Evolutionary conservation across 2,329 filamentous ascomycete species (phyloP), one percentile per base, ranked within the genome.

Genomic region (Hymenoscyphus scutula): DNA sequence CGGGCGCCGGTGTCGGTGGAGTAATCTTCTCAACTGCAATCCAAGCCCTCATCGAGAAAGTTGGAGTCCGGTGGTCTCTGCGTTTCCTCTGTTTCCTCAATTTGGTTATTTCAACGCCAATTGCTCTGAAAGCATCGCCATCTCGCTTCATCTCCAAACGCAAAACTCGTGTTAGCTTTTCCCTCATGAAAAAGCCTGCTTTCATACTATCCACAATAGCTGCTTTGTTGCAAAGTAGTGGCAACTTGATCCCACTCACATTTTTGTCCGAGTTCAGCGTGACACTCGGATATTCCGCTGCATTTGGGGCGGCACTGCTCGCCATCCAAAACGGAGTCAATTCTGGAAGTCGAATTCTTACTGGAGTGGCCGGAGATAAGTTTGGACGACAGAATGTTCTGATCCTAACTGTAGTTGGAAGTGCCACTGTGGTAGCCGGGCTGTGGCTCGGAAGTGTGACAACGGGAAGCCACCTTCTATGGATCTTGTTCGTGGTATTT

Each of bases 211-310:
- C 76, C 30, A 75, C 75, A n/a, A 64, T 76, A 1, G 78, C 77
- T 1, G 77, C 76, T 1, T 77, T 79, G 15, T 59, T 73, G 0
- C 68, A 81, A 70, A 76, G 80, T 0, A 77, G 79, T 53, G 79
- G 78, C 4, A 77, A 79, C 53, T 75, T 77, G 57, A 75, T 80
- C 10, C 80, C 80, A 0, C 72, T 81, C n/a, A 76, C 76, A 0
- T 83, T 82, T 62, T 74, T 82, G 45, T 75, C 79, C 0, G 78
- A 79, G 15, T 82, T 81, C 66, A 78, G 76, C 8, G 76, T 79
- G 1, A 73, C 74, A 0, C 68, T 82, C 1, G 80, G 81, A 0
- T 75, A 77, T 61, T 74, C 72, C 0, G 71, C 78, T 3, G 70
- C 73, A 10, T 73, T 74, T 15, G 80, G 78, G 2, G 79, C 80